Evolutionary conservation across 495 filamentous ascomycete genomes (phyloP), one percentile per base, ranked within the genome.

Genomic region (Talaromyces nanjingensis): DNA sequence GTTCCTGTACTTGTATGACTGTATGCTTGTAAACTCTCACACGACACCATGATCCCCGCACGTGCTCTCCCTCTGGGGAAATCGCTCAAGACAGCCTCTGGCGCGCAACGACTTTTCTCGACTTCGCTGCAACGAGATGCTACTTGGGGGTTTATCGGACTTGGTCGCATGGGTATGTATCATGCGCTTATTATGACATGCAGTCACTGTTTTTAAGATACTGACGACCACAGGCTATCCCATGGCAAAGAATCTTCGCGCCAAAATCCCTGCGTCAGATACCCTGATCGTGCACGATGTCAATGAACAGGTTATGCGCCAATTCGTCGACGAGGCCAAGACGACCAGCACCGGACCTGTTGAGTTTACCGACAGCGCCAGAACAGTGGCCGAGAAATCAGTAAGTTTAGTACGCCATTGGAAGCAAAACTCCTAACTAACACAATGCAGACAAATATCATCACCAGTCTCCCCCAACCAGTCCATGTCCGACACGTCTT

Each of bases 221-320:
- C 22, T 63, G 18, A 37, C 49, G 14, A 64, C 34, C 24, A 20
- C 64, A 83, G 90, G 90, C 2, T 93, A 89, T 63, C 86, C 89
- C 67, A 96, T 96, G 91, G 91, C 91, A n/a, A 85, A 84, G 71
- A 96, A 94, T 68, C 78, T 96, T 1, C 88, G 90, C 65, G 79
- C 86, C 27, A 93, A 92, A 69, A 84, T 94, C 9, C 79, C 90
- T 4, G 79, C 84, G 2, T 77, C 74, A 22, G 91, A 96, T 71
- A 87, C 80, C 2, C 64, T 96, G 16, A 76, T 85, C 24, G 72
- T 96, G 20, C 89, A 86, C 63, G 91, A 96, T 71, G 86, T 92
- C 67, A 93, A 94, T 67, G 71, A 77, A 25, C 79, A 81, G 49
- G 81, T 85, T 1, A 79, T 81, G 16, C 71, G 81, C 59, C 80